These are phyloP conservation scores for Ophiostoma tasmaniense DNA, from an alignment of 2,329 filamentous ascomycete genomes.

Conservation along the genomic window DNA sequence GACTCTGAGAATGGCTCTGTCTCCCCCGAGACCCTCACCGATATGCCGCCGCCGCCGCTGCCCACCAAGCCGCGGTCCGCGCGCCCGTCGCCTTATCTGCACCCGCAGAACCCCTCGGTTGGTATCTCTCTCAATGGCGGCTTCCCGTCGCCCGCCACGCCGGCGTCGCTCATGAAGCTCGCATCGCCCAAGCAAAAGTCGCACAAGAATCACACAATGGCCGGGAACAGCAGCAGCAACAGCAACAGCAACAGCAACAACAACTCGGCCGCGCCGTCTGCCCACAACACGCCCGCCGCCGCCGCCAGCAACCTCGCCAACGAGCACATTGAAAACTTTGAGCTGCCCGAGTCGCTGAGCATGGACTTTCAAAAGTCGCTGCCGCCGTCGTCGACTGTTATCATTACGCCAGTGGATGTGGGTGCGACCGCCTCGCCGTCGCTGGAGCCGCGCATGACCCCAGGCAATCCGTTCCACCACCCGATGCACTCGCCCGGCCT, in stretches of 20 bases:
- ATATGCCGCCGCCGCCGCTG: slow-evolving; percentile 60
- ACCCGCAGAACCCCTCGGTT: slow-evolving; percentile 39
- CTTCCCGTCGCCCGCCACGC: slow-evolving; percentile 63
- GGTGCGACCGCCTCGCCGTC: slow-evolving; percentile 29
- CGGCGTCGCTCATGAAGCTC: slow-evolving; percentile 79
- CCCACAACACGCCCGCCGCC: slow-evolving; percentile 5
- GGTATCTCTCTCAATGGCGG: slow-evolving; percentile 23
- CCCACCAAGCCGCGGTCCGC: slow-evolving; percentile 53
- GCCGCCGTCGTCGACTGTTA: neutral
- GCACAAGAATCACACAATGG: slow-evolving; percentile 14
- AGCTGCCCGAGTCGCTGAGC: slow-evolving; percentile 64
- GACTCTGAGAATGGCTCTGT: slow-evolving; percentile 57
- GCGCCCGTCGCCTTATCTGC: slow-evolving; percentile 59
- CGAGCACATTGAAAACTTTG: slow-evolving; percentile 49
- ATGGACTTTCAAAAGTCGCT: slow-evolving; percentile 40
- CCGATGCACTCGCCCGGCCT: slow-evolving; percentile 36
- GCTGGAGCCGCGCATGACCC: slow-evolving; percentile 21
- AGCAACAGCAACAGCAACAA: slow-evolving; percentile 29
- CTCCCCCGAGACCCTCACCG: slow-evolving; percentile 53
- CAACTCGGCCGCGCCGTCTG: neutral
- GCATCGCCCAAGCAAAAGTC: slow-evolving; percentile 39
- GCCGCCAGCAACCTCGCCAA: slow-evolving; percentile 26
- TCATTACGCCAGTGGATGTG: slow-evolving; percentile 18
- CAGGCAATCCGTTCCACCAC: slow-evolving; percentile 45
- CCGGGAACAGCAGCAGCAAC: slow-evolving; percentile 16